phyloP scores from a whole-genome alignment of 768 basidiomycete species.

The Neoboletus magnificus region DNA sequence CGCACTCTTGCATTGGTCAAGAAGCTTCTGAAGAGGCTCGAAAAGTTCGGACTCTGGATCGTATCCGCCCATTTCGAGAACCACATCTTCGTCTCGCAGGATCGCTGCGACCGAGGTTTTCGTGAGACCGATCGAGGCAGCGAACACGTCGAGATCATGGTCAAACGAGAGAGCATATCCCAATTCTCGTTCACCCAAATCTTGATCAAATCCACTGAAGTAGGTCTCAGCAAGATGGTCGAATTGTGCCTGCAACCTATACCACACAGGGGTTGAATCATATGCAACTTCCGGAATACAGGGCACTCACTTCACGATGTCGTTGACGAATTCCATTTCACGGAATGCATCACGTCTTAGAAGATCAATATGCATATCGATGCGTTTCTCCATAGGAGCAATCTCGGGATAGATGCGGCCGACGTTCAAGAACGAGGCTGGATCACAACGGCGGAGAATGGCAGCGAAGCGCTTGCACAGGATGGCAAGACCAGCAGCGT shows the following conservation, averaged over 20 bases:
- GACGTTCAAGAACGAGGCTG: conserved; percentile 80
- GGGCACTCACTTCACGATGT: conserved; percentile 72
- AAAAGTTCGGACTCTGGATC: conserved; percentile 76
- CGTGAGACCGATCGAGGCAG: conserved; percentile 85
- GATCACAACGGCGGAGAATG: conserved; percentile 74
- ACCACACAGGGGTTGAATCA: neutral
- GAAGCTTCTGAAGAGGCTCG: conserved; percentile 73
- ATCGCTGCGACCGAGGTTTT: conserved; percentile 80
- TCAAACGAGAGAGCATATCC: conserved; percentile 82
- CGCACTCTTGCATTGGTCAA: conserved; percentile 78
- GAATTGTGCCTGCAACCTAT: conserved; percentile 87
- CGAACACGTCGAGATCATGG: conserved; percentile 89
- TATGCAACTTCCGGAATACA: neutral
- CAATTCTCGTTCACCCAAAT: conserved; percentile 86
- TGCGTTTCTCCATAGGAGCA: conserved; percentile 81
- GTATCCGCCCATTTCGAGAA: conserved; percentile 68
- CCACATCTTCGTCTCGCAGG: conserved; percentile 75
- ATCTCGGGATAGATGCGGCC: conserved; percentile 85
- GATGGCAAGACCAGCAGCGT: conserved; percentile 73
- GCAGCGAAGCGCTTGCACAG: conserved; percentile 90
- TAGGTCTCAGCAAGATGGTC: conserved; percentile 89
- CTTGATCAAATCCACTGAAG: conserved; percentile 78
- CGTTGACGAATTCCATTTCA: conserved; percentile 90
- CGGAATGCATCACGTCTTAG: conserved; percentile 87
- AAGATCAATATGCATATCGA: conserved; percentile 88